phyloP scores from a whole-genome alignment of 1,284 basidiomycete genomes.

The Inonotus hispidus region DNA sequence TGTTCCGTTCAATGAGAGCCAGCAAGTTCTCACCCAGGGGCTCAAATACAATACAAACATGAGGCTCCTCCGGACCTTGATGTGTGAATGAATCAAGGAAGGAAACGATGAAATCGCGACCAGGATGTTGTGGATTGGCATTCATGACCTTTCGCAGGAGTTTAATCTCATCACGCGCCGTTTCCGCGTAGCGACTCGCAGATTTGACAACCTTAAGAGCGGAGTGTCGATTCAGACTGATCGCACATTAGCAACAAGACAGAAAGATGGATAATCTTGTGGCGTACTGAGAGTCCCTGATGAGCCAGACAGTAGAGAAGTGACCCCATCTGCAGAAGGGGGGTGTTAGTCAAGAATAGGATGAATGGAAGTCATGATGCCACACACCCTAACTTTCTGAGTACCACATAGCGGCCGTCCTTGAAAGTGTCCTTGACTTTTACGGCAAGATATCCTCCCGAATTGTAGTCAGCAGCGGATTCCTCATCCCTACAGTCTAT shows the following conservation, averaged over 20 bases:
- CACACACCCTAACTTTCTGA: slow-evolving; percentile 77
- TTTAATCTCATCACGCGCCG: slow-evolving; percentile 88
- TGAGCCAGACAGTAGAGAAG: slow-evolving; percentile 85
- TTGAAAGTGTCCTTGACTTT: slow-evolving; percentile 78
- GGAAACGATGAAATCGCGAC: slow-evolving; percentile 70
- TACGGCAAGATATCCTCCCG: slow-evolving; percentile 76
- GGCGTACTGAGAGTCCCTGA: slow-evolving; percentile 59
- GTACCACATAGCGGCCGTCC: slow-evolving; percentile 69
- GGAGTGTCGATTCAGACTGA: slow-evolving; percentile 65
- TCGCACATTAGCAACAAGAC: slow-evolving; percentile 23
- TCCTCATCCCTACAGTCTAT: slow-evolving; percentile 67
- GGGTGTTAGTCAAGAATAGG: slow-evolving; percentile 18
- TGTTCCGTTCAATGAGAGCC: slow-evolving; percentile 80
- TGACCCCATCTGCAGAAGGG: slow-evolving; percentile 73
- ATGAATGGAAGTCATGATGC: slow-evolving; percentile 19
- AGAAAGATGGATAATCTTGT: slow-evolving; percentile 6
- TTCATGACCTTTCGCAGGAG: slow-evolving; percentile 73
- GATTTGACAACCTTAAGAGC: slow-evolving; percentile 92
- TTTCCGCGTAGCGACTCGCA: slow-evolving; percentile 80
- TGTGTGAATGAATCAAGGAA: slow-evolving; percentile 86
- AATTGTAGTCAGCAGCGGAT: slow-evolving; percentile 72
- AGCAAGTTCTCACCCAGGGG: slow-evolving; percentile 87
- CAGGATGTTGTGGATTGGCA: slow-evolving; percentile 65
- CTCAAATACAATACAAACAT: slow-evolving; percentile 90
- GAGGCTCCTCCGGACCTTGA: slow-evolving; percentile 56